Conservation (phyloP, 2,329 filamentous ascomycete species). For the Akanthomyces uredinophilus region DNA sequence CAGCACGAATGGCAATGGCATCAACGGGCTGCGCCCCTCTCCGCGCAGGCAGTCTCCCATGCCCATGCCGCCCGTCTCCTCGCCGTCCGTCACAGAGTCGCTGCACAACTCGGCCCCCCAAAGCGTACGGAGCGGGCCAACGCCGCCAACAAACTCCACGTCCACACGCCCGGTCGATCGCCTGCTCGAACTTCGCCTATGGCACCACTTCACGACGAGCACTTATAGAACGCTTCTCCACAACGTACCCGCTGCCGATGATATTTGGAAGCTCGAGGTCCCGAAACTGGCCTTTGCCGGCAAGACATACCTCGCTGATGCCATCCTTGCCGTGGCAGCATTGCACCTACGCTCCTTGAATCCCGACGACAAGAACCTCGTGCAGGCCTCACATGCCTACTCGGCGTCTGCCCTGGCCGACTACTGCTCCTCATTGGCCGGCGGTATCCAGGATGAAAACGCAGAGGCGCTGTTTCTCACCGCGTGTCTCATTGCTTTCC, state of each 20-base stretch:
- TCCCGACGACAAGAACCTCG: constrained; percentile 55
- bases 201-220: constrained; percentile 59
- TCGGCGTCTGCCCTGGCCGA: constrained; percentile 59
- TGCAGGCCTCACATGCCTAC: constrained; percentile 59
- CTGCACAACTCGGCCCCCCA: constrained; percentile 6
- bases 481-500: constrained; percentile 59
- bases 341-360: constrained; percentile 53
- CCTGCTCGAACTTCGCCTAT: constrained; percentile 55
- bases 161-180: constrained; percentile 22
- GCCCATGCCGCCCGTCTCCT: constrained; percentile 14
- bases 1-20: background rate
- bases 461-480: constrained; percentile 61
- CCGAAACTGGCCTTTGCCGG: constrained; percentile 57
- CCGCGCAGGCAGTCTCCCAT: constrained; percentile 12
- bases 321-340: constrained; percentile 59
- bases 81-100: constrained; percentile 19
- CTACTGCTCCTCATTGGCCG: constrained; percentile 52
- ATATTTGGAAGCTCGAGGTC: constrained; percentile 56
- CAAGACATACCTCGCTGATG: constrained; percentile 55
- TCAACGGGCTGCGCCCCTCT: constrained; percentile 2
- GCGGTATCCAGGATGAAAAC: constrained; percentile 53
- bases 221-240: constrained; percentile 57
- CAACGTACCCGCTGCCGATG: constrained; percentile 44
- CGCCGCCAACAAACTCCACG: constrained; percentile 16
- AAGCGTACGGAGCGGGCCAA: constrained; percentile 8